phyloP scores from a whole-genome alignment of 2,329 filamentous ascomycete genomes.

The Ceratocystis lukuohia region DNA sequence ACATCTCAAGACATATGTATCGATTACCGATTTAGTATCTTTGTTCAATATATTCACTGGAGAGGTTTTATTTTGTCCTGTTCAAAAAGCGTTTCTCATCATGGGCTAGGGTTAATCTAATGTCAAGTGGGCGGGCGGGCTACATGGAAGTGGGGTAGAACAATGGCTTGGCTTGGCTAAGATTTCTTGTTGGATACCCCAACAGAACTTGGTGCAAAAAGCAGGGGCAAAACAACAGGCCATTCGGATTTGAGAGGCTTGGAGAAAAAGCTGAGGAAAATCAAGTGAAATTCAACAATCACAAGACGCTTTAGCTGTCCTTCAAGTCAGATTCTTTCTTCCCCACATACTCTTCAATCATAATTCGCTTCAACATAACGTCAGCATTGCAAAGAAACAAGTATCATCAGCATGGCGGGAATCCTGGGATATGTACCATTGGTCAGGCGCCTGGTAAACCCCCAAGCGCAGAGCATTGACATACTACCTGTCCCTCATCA shows the following conservation, averaged over 20 bases:
- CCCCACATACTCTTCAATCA: neutral
- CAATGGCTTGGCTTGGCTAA: neutral
- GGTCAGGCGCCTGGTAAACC: constrained; percentile 7
- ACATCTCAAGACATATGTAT: constrained; percentile 2
- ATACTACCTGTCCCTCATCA: constrained; percentile 60
- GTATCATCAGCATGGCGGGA: constrained; percentile 7
- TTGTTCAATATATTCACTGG: constrained; percentile 2
- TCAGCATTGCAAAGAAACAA: neutral
- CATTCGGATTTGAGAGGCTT: neutral
- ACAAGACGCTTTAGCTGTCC: neutral
- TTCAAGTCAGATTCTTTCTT: neutral
- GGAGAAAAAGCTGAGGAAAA: neutral
- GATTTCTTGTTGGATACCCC: constrained; percentile 4
- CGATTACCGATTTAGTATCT: neutral
- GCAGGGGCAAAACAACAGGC: neutral
- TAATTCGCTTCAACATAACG: neutral
- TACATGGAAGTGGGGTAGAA: neutral
- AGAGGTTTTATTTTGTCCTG: neutral
- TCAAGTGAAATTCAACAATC: neutral
- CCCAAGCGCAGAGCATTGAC: constrained; percentile 29
- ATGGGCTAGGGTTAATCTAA: neutral
- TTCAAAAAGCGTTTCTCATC: neutral
- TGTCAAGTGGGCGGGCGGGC: neutral
- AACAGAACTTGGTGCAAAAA: neutral
- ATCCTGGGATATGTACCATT: constrained; percentile 14